Conservation (phyloP, 1,284 basidiomycete genomes). For the Melampsora occidentalis region DNA sequence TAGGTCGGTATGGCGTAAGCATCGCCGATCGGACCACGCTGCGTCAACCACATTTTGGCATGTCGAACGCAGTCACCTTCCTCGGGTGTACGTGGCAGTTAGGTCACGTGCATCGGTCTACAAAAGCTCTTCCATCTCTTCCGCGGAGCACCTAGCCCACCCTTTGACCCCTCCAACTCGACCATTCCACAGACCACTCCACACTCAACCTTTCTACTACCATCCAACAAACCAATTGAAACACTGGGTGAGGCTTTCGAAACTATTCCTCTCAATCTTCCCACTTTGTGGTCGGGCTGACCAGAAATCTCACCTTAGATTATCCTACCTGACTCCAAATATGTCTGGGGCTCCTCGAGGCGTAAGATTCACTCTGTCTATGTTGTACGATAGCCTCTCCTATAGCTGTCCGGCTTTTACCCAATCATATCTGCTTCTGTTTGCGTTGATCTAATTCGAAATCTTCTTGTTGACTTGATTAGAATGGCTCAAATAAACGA, state of each 20-base stretch:
- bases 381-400: neutral
- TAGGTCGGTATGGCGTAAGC: neutral
- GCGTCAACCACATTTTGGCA: neutral
- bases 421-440: neutral
- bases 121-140: neutral
- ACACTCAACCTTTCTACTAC: neutral
- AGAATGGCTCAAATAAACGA: neutral
- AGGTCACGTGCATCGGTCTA: slow-evolving; percentile 7
- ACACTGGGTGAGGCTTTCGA: too few species aligned
- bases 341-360: slow-evolving; percentile 15
- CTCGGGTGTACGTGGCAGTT: neutral
- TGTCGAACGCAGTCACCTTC: neutral
- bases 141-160: neutral
- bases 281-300: too few species aligned
- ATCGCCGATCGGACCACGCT: neutral
- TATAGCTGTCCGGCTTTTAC: neutral
- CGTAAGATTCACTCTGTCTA: slow-evolving; percentile 15
- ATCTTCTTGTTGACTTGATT: neutral
- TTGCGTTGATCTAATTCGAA: neutral
- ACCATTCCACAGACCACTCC: neutral
- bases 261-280: too few species aligned
- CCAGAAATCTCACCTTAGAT: too few species aligned
- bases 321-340: neutral
- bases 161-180: neutral
- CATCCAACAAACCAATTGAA: too few species aligned